Evolutionary conservation across 2,329 filamentous ascomycete genomes (phyloP).

Genomic region (Setomelanomma holmii): DNA sequence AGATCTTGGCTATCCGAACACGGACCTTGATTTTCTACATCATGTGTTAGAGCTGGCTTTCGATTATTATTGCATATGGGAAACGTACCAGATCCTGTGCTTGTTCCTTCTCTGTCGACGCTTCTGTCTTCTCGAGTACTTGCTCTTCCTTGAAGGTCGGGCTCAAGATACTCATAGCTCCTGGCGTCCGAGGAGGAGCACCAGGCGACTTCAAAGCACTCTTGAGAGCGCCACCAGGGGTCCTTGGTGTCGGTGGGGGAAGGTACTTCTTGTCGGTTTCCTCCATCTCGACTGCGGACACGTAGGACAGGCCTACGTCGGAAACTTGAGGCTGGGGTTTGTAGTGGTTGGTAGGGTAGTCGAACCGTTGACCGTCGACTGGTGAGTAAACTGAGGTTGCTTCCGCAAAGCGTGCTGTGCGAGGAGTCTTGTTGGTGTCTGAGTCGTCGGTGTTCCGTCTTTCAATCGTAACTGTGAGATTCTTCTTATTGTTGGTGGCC

Average conservation of each 20-base stretch:
- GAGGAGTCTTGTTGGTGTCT: conserved; percentile 67
- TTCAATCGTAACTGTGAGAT: conserved; percentile 49
- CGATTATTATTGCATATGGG: background rate
- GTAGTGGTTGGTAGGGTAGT: conserved; percentile 64
- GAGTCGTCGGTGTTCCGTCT: conserved; percentile 51
- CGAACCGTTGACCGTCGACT: conserved; percentile 63
- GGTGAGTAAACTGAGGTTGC: conserved; percentile 81
- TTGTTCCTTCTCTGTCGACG: conserved; percentile 83
- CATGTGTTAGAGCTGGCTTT: conserved; percentile 46
- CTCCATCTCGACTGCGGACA: conserved; percentile 65
- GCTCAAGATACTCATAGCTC: conserved; percentile 74
- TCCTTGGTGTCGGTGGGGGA: conserved; percentile 70
- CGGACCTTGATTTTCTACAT: conserved; percentile 86
- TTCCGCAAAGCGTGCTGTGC: conserved; percentile 81
- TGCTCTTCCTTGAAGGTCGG: conserved; percentile 92
- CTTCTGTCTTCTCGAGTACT: conserved; percentile 83
- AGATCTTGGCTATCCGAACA: conserved; percentile 91
- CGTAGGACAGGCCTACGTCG: conserved; percentile 93
- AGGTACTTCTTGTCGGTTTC: conserved; percentile 56
- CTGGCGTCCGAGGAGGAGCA: conserved; percentile 68
- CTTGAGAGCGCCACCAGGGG: conserved; percentile 71
- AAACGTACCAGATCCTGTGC: conserved; percentile 81
- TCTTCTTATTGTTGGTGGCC: conserved; percentile 56
- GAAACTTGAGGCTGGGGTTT: conserved; percentile 74
- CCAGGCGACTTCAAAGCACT: conserved; percentile 89